Evolutionary conservation across 2,329 filamentous ascomycete genomes (phyloP).

Genomic region (Penicillium sp.): DNA sequence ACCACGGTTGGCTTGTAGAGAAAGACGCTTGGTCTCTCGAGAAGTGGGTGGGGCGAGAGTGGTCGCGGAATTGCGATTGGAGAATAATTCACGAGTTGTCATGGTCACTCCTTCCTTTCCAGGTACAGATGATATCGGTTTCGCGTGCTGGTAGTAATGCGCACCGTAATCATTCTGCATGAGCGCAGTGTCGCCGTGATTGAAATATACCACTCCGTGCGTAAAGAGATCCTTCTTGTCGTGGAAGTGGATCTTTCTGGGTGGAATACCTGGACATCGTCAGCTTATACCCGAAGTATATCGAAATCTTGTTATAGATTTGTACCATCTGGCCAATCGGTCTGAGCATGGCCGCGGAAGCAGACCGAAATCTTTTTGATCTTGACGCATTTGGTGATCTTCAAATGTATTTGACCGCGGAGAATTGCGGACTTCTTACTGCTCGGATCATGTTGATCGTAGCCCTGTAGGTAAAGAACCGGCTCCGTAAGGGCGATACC

Average conservation of each 20-base stretch:
- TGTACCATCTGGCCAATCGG: constrained; percentile 88
- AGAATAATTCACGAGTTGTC: constrained; percentile 37
- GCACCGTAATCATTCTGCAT: constrained; percentile 62
- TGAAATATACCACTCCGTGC: constrained; percentile 91
- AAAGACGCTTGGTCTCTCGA: constrained; percentile 64
- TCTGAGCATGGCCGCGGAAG: constrained; percentile 79
- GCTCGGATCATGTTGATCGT: constrained; percentile 51
- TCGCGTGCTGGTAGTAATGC: constrained; percentile 59
- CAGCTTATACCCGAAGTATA: background rate
- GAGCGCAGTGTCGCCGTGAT: constrained; percentile 49
- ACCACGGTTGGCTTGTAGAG: constrained; percentile 74
- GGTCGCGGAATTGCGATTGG: constrained; percentile 41
- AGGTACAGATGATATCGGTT: constrained; percentile 29
- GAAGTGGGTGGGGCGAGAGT: constrained; percentile 47
- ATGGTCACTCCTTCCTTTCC: constrained; percentile 35
- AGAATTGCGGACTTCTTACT: constrained; percentile 75
- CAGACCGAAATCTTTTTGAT: constrained; percentile 87
- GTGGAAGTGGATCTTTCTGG: constrained; percentile 75
- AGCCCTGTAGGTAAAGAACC: constrained; percentile 50
- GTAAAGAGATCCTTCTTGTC: constrained; percentile 85
- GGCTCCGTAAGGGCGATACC: constrained; percentile 50
- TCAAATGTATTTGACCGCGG: constrained; percentile 76
- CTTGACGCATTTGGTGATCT: constrained; percentile 85
- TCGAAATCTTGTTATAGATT: background rate
- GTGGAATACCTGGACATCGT: constrained; percentile 67